phyloP scores from a whole-genome alignment of 768 basidiomycete genomes.

The Lentinula boryana region DNA sequence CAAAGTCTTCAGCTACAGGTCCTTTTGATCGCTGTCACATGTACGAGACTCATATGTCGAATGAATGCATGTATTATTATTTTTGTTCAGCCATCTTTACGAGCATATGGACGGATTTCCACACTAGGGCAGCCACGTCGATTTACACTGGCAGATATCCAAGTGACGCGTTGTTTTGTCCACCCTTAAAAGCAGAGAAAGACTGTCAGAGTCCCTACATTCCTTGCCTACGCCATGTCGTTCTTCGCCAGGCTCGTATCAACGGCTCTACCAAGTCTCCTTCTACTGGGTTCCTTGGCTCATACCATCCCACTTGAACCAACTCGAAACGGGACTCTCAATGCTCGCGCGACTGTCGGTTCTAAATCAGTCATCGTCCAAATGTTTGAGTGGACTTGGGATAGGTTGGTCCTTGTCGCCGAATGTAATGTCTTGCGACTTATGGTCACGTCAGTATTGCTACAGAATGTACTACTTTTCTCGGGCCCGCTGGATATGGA shows the following conservation, averaged over 20 bases:
- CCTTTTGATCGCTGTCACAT: background rate
- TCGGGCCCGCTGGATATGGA: constrained; percentile 67
- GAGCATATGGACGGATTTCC: background rate
- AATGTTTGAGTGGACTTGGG: constrained; percentile 68
- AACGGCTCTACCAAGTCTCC: background rate
- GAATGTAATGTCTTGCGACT: constrained; percentile 8
- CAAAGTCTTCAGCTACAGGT: background rate
- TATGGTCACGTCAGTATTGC: constrained; percentile 37
- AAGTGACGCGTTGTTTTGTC: background rate
- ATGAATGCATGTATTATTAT: background rate
- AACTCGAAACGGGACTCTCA: background rate
- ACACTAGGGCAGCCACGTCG: background rate
- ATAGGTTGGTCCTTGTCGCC: constrained; percentile 16
- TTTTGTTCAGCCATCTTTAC: background rate
- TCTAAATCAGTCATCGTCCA: constrained; percentile 53
- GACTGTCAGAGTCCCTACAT: background rate
- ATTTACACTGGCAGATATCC: background rate
- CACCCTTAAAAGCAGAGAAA: background rate
- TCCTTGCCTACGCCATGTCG: background rate
- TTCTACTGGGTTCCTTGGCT: background rate
- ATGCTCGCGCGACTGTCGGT: constrained; percentile 14
- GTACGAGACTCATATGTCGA: background rate
- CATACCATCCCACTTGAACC: background rate
- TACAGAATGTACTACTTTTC: constrained; percentile 55
- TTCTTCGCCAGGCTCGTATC: background rate